A percentile compares a stretch with the other conserved stretches of the same genome.
Evolutionary conservation across 257 asterid species (phyloP).

Genomic region (Misopates orontium): DNA sequence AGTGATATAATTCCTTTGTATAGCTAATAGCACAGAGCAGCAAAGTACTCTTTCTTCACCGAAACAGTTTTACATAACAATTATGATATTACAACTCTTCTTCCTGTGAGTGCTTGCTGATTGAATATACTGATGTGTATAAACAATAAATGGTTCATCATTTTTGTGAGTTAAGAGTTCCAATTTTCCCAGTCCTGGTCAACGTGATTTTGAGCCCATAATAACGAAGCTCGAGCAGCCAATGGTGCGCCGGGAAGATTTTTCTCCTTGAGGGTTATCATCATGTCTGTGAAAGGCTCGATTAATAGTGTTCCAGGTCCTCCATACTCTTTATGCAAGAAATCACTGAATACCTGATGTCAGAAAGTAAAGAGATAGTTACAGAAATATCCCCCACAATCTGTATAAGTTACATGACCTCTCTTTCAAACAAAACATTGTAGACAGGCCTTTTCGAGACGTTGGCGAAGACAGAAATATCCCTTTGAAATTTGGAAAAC

Average conservation of each 20-base stretch:
- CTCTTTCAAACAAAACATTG: too few species aligned
- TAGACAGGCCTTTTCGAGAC: too few species aligned
- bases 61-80: conserved; percentile 20
- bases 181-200: background rate
- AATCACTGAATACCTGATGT: conserved; percentile 42
- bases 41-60: conserved; percentile 26
- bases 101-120: conserved; percentile 19
- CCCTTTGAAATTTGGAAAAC: too few species aligned
- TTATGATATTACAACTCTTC: conserved; percentile 14
- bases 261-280: conserved; percentile 31
- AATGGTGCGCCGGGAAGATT: conserved; percentile 29
- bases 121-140: background rate
- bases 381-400: too few species aligned
- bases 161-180: background rate
- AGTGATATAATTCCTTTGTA: conserved; percentile 26
- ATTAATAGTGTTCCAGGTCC: conserved; percentile 49
- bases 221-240: conserved; percentile 16
- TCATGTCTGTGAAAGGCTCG: conserved; percentile 49
- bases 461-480: too few species aligned
- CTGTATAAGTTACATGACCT: too few species aligned
- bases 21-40: conserved; percentile 22
- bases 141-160: background rate
- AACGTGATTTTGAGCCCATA: conserved; percentile 22
- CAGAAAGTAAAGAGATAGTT: too few species aligned
- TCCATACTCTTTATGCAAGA: conserved; percentile 45